A percentile compares a stretch with the other conserved stretches of the same genome.
phyloP scores from a whole-genome alignment of 192 early-diverging fungal species.

The Coemansia sp. region DNA sequence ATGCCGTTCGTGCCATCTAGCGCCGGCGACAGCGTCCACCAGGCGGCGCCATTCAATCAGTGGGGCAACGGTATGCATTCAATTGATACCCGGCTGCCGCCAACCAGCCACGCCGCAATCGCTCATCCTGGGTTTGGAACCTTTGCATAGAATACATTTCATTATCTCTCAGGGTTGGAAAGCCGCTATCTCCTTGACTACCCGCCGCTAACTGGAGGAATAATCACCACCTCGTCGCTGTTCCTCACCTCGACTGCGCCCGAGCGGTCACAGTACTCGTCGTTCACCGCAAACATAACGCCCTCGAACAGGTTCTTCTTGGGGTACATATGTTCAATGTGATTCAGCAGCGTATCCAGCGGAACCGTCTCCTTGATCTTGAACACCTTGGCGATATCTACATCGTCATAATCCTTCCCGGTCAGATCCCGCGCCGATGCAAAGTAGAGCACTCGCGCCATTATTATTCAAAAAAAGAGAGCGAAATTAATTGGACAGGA shows the following conservation, averaged over 20 bases:
- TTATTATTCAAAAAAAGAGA: not conserved
- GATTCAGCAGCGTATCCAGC: constrained; percentile 3
- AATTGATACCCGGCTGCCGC: not conserved
- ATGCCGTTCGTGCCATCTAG: not conserved
- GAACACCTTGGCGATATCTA: not conserved
- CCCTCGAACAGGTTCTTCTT: not conserved
- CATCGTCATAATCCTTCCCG: not conserved
- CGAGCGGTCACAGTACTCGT: constrained; percentile 18
- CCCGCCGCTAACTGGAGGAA: constrained; percentile 48
- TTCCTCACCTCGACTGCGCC: not conserved
- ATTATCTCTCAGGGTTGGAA: not conserved
- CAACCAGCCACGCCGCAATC: not conserved
- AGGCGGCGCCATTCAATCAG: not conserved
- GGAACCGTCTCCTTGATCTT: not conserved
- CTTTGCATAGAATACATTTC: not conserved
- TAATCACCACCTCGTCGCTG: constrained; percentile 31
- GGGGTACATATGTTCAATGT: constrained; percentile 7
- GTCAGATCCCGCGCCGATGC: constrained; percentile 41
- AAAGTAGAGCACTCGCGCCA: constrained; percentile 37
- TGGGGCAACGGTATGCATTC: not conserved
- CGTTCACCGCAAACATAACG: constrained; percentile 24
- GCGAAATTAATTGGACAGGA: not conserved
- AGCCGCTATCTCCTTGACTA: not conserved
- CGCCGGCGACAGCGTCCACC: not conserved
- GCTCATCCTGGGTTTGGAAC: not conserved